Evolutionary conservation across 164 flowering plant genomes (phyloP).

Genomic region (Macadamia tetraphylla): DNA sequence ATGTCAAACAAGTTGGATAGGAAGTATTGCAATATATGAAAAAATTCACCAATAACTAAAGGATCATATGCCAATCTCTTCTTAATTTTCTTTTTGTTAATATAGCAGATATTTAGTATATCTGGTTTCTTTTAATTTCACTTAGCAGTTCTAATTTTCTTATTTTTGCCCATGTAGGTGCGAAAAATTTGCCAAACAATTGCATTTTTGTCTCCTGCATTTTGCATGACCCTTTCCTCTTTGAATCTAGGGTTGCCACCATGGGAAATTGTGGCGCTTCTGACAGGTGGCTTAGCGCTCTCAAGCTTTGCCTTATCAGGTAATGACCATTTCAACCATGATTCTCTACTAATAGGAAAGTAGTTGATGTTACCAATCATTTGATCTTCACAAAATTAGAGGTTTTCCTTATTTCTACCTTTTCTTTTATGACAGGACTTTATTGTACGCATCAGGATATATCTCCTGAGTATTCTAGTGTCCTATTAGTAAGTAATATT

Average conservation of each 20-base stretch:
- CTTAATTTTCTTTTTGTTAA: not conserved
- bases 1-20: too few species aligned
- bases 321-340: slow-evolving; percentile 14
- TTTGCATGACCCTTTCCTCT: slow-evolving; percentile 83
- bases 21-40: too few species aligned
- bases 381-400: not conserved
- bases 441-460: slow-evolving; percentile 99
- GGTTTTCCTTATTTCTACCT: not conserved
- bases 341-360: not conserved
- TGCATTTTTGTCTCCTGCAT: slow-evolving; percentile 87
- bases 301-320: slow-evolving; percentile 98
- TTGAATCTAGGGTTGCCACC: slow-evolving; percentile 82
- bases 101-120: not conserved
- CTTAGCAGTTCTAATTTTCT: slow-evolving; percentile 6
- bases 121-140: not conserved
- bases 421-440: slow-evolving; percentile 50
- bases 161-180: slow-evolving; percentile 43
- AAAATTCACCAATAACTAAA: too few species aligned
- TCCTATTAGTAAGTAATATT: slow-evolving; percentile 68
- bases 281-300: slow-evolving; percentile 82
- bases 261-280: slow-evolving; percentile 81
- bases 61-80: too few species aligned
- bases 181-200: slow-evolving; percentile 90
- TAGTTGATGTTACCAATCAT: not conserved
- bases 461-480: slow-evolving; percentile 93